A percentile compares a stretch with the other conserved stretches of the same genome.
phyloP scores from a whole-genome alignment of 805 yeast species.

The Candida tibetensis region DNA sequence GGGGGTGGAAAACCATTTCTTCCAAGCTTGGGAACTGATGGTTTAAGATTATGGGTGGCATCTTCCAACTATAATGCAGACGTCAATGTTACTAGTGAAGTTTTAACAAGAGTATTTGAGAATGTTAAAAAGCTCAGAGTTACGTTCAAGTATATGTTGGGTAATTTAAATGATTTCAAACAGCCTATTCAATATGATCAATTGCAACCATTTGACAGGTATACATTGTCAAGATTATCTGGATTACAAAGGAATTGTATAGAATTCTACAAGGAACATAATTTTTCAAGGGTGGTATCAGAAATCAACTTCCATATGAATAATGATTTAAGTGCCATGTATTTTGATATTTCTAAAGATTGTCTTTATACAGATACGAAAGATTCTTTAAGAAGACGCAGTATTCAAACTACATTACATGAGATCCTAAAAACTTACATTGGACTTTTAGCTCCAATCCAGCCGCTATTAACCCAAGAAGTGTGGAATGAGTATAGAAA shows the following conservation, averaged over 20 bases:
- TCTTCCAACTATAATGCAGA: constrained; percentile 84
- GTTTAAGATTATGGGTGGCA: constrained; percentile 86
- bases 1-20: constrained; percentile 48
- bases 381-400: constrained; percentile 48
- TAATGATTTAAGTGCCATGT: constrained; percentile 71
- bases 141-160: constrained; percentile 76
- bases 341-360: constrained; percentile 86
- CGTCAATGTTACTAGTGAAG: constrained; percentile 67
- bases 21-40: constrained; percentile 83
- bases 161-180: constrained; percentile 57
- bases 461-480: constrained; percentile 85
- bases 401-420: constrained; percentile 64
- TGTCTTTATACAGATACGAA: constrained; percentile 68
- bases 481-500: constrained; percentile 65
- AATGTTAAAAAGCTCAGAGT: constrained; percentile 77
- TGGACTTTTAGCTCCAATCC: constrained; percentile 72
- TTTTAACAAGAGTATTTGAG: constrained; percentile 74
- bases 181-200: constrained; percentile 35
- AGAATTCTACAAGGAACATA: constrained; percentile 51
- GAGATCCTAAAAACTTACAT: constrained; percentile 59
- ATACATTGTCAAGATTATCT: constrained; percentile 54
- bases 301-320: constrained; percentile 70
- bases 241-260: constrained; percentile 42
- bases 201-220: constrained; percentile 53
- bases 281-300: constrained; percentile 69